A percentile compares a stretch with the other conserved stretches of the same genome.
Evolutionary conservation across 2,329 filamentous ascomycete species (phyloP).

Genomic region (Verticillium zaregamsianum): DNA sequence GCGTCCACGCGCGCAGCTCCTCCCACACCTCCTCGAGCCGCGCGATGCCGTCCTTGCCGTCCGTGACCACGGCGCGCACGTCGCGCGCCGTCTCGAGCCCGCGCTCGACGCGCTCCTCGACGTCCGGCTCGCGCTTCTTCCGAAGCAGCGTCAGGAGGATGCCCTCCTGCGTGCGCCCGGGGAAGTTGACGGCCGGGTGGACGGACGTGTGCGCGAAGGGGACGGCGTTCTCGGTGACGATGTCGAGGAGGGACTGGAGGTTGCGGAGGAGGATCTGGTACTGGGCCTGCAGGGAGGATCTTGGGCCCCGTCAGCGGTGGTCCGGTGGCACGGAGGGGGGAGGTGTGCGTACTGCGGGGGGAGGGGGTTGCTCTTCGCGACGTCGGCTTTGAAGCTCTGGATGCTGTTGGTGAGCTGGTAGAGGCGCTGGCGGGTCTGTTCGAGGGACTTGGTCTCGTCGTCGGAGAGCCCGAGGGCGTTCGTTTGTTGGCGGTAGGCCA

Average conservation of each 20-base stretch:
- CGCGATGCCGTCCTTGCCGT: constrained; percentile 32
- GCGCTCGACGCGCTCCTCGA: constrained; percentile 68
- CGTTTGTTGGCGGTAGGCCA: not conserved
- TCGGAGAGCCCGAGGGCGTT: constrained; percentile 43
- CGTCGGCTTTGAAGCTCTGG: constrained; percentile 55
- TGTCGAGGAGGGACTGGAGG: constrained; percentile 61
- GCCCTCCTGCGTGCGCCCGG: constrained; percentile 61
- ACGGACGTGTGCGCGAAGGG: constrained; percentile 68
- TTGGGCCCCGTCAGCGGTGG: constrained; percentile 24
- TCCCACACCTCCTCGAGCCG: constrained; percentile 54
- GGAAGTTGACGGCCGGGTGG: constrained; percentile 73
- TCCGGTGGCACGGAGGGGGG: not conserved
- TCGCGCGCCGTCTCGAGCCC: constrained; percentile 46
- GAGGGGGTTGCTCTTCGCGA: constrained; percentile 60
- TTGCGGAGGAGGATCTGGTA: constrained; percentile 68
- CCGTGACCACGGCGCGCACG: constrained; percentile 14
- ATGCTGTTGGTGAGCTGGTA: constrained; percentile 67
- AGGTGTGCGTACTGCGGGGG: constrained; percentile 54
- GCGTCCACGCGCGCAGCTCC: constrained; percentile 36
- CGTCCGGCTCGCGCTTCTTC: constrained; percentile 77
- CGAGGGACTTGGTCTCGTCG: constrained; percentile 64
- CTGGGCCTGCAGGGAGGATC: constrained; percentile 68
- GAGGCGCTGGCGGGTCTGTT: constrained; percentile 65
- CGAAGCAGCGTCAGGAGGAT: constrained; percentile 68
- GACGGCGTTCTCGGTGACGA: constrained; percentile 60